Evolutionary conservation across 495 filamentous ascomycete species (phyloP), one percentile per base, ranked within the genome.

Genomic region (Xylaria scruposa): DNA sequence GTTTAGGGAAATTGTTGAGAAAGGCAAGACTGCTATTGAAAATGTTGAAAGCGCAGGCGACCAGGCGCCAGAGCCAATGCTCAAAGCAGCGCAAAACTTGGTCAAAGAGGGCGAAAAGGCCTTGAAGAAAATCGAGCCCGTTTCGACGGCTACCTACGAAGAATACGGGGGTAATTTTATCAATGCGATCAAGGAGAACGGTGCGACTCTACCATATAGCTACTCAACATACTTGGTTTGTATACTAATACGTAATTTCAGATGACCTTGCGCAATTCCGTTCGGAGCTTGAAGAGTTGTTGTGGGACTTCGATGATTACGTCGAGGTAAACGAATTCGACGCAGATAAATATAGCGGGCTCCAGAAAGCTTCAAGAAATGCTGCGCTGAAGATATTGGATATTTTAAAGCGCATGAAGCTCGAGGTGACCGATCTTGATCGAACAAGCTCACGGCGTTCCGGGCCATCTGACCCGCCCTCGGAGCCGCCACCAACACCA

Each of bases 231-330:
- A 4, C n/a, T 36, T 29, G 19, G n/a, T 58, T 33, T 54, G 59
- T 38, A 54, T 65, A 26, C 70, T 62, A 29, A 67, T 59, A 65
- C 53, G n/a, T 38, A 51, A 42, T 31, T 70, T 44, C 67, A 84
- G 82, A 83, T 67, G 80, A 82, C 58, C 82, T 84, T 65, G 81
- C 82, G 38, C 71, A 76, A 60, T 81, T 79, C 68, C 76, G 82
- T 54, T 76, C 77, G 44, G 76, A 82, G 58, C 74, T 84, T 36
- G 78, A 79, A 67, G 80, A 83, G 29, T 59, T 83, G 29, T 61
- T 83, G 12, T 84, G 82, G 80, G 82, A 82, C 67, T 79, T 84
- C 63, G 82, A 84, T 70, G 82, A 84, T 46, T 81, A 75, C 72
- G 73, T 82, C 72, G 80, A 83, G 62, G 75, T 75, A 19, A 79